Conservation (phyloP, 331 rosid genomes). For the Arachis monticola region DNA sequence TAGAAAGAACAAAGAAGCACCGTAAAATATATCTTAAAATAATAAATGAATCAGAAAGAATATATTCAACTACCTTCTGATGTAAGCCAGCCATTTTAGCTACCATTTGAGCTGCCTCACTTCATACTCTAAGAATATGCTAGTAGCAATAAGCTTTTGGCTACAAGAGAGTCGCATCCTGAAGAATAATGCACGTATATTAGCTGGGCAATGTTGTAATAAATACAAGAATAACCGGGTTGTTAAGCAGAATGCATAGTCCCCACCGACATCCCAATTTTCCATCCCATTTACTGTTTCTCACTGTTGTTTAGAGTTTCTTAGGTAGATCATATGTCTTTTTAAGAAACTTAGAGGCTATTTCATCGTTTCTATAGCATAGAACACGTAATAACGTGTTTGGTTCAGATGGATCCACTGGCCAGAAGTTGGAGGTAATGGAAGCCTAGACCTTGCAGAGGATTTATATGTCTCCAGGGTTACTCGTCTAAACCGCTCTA, state of each 20-base stretch:
- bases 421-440: constrained; percentile 87
- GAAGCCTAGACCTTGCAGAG: constrained; percentile 76
- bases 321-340: constrained; percentile 89
- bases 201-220: constrained; percentile 42
- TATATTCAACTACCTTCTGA: constrained; percentile 45
- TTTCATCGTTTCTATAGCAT: constrained; percentile 89
- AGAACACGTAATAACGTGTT: constrained; percentile 85
- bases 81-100: constrained; percentile 44
- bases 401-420: constrained; percentile 84
- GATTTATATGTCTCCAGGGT: constrained; percentile 66
- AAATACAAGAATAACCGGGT: constrained; percentile 40
- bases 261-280: constrained; percentile 35
- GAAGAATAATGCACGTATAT: constrained; percentile 36
- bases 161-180: constrained; percentile 17
- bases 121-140: constrained; percentile 33
- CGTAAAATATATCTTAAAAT: too few species aligned
- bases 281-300: constrained; percentile 34
- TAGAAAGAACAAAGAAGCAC: constrained; percentile 14
- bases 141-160: constrained; percentile 17
- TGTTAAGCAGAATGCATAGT: not conserved
- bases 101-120: constrained; percentile 38
- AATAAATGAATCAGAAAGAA: constrained; percentile 40
- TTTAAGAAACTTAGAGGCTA: constrained; percentile 87
- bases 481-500: constrained; percentile 67
- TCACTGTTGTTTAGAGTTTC: constrained; percentile 59